Conservation (phyloP, 768 basidiomycete genomes). For the Porphyrellus cyaneotinctus region DNA sequence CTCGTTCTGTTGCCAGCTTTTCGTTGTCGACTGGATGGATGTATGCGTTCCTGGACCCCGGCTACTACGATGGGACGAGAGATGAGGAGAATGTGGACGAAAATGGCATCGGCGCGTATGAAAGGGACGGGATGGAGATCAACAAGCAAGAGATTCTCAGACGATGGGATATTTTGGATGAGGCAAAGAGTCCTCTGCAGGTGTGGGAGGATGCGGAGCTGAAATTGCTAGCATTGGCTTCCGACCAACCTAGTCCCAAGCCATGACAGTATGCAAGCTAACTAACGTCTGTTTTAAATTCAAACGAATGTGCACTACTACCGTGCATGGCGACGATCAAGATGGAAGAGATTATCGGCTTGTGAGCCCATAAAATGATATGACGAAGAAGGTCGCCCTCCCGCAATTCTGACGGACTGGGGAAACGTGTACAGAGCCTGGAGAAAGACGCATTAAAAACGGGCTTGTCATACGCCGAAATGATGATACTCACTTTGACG, state of each 20-base stretch:
- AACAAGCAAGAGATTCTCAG: constrained; percentile 8
- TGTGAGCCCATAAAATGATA: constrained; percentile 97
- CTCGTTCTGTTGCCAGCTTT: not conserved
- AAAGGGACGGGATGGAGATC: not conserved
- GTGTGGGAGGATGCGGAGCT: constrained; percentile 18
- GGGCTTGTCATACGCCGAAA: not conserved
- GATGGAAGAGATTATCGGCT: constrained; percentile 79
- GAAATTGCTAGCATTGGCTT: constrained; percentile 5
- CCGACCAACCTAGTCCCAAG: too few species aligned
- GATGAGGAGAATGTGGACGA: constrained; percentile 7
- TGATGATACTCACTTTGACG: constrained; percentile 50
- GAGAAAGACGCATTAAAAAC: not conserved
- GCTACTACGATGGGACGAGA: constrained; percentile 21
- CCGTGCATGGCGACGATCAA: constrained; percentile 79
- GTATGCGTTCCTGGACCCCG: not conserved
- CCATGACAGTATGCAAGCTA: too few species aligned
- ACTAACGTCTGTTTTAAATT: too few species aligned
- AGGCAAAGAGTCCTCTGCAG: constrained; percentile 1
- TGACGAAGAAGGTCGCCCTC: constrained; percentile 93
- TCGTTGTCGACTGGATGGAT: not conserved
- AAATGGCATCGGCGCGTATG: not conserved
- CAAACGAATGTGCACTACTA: too few species aligned
- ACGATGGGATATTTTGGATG: constrained; percentile 18
- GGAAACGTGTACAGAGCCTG: constrained; percentile 89
- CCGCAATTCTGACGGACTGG: constrained; percentile 94